A percentile compares a stretch with the other conserved stretches of the same genome.
Evolutionary conservation across 2,329 filamentous ascomycete species (phyloP).

Genomic region (Byssoonygena ceratinophila): DNA sequence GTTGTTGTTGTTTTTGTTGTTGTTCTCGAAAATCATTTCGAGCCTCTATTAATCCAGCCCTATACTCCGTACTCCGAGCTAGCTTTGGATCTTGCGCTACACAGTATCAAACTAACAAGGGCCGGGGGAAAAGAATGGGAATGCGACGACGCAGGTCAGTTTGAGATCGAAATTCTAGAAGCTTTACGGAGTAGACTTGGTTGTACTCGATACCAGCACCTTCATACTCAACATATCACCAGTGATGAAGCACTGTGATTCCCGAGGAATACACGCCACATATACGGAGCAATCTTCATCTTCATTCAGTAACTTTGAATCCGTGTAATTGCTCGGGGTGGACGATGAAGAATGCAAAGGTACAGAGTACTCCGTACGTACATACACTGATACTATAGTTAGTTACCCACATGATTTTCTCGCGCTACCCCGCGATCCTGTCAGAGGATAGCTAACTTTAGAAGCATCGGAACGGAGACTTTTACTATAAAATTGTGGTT

Average conservation of each 20-base stretch:
- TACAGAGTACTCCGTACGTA: too few species aligned
- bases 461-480: not conserved
- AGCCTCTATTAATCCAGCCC: not conserved
- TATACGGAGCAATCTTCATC: too few species aligned
- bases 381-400: not conserved
- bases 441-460: not conserved
- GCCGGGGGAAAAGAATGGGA: not conserved
- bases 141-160: not conserved
- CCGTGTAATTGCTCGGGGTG: too few species aligned
- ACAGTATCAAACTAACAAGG: constrained; percentile 1
- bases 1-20: not conserved
- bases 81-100: not conserved
- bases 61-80: constrained; percentile 2
- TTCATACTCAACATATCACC: not conserved
- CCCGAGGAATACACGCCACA: too few species aligned
- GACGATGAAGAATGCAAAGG: too few species aligned
- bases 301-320: too few species aligned
- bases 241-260: too few species aligned
- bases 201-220: not conserved
- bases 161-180: constrained; percentile 7
- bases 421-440: constrained; percentile 8
- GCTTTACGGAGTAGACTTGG: not conserved
- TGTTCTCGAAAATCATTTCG: not conserved
- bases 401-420: not conserved
- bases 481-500: not conserved